A percentile compares a stretch with the other conserved stretches of the same genome.
These are phyloP conservation scores for Calonectria multiphialidica DNA, from an alignment of 2,329 filamentous ascomycete genomes.

Conservation along the genomic window DNA sequence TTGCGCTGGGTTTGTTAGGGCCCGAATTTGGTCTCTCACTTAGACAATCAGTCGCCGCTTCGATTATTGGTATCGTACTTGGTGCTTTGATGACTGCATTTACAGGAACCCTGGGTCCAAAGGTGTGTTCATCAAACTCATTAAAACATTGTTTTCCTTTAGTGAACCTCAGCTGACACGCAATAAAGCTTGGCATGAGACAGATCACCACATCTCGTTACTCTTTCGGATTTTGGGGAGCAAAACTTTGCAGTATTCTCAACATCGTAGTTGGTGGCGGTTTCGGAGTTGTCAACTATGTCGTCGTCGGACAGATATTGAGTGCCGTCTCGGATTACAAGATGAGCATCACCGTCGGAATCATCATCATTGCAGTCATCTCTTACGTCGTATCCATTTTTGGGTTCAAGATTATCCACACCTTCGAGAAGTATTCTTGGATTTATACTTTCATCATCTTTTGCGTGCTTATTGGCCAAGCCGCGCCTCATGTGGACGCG, in stretches of 20 bases:
- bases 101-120: conserved; percentile 19
- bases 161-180: not conserved
- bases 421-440: conserved; percentile 38
- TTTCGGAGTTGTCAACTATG: conserved; percentile 34
- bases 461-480: conserved; percentile 34
- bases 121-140: not conserved
- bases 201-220: conserved; percentile 32
- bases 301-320: conserved; percentile 36
- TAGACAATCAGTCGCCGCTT: conserved; percentile 1
- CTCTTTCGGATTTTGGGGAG: conserved; percentile 37
- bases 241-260: conserved; percentile 34
- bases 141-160: not conserved
- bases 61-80: conserved; percentile 5
- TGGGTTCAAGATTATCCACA: conserved; percentile 36
- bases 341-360: conserved; percentile 35
- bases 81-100: conserved; percentile 10
- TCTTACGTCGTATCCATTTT: conserved; percentile 38
- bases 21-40: conserved; percentile 20
- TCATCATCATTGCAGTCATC: conserved; percentile 34
- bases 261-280: conserved; percentile 38
- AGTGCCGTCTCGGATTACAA: conserved; percentile 36
- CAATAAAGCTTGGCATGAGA: conserved; percentile 17
- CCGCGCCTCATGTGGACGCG: conserved; percentile 25
- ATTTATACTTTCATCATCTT: conserved; percentile 33
- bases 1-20: conserved; percentile 14